A percentile compares a stretch with the other conserved stretches of the same genome.
Evolutionary conservation across 1,284 basidiomycete species (phyloP).

Genomic region (Serendipita sp.): DNA sequence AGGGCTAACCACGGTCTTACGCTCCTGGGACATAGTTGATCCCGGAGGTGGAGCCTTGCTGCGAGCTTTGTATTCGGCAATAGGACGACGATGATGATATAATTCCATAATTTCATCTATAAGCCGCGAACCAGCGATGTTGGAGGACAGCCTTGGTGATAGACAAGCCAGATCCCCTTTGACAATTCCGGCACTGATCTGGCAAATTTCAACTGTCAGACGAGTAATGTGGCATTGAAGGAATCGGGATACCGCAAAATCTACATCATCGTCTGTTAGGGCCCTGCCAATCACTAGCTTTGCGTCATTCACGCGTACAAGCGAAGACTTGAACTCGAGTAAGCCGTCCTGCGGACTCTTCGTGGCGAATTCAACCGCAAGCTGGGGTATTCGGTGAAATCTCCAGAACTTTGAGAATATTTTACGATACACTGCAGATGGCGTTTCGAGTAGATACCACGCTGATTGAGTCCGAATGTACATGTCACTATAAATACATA

Average conservation of each 20-base stretch:
- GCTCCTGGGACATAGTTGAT: too few relatives aligned
- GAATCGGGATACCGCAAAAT: not conserved
- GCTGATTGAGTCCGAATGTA: not conserved
- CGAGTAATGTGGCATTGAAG: not conserved
- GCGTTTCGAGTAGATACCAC: not conserved
- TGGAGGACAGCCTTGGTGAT: not conserved
- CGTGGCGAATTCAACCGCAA: not conserved
- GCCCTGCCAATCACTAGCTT: not conserved
- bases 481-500: not conserved
- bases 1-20: not conserved
- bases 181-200: not conserved
- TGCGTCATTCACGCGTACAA: not conserved
- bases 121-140: not conserved
- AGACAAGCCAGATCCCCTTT: not conserved
- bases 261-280: not conserved
- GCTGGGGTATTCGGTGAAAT: not conserved
- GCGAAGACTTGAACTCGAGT: not conserved
- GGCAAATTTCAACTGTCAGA: not conserved
- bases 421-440: not conserved
- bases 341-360: not conserved
- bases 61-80: not conserved
- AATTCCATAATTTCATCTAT: not conserved
- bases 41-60: not conserved
- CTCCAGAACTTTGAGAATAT: not conserved
- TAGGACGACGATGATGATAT: not conserved